These are phyloP conservation scores for Niveomyces coronatus DNA, from an alignment of 2,329 filamentous ascomycete genomes.

Conservation along the genomic window DNA sequence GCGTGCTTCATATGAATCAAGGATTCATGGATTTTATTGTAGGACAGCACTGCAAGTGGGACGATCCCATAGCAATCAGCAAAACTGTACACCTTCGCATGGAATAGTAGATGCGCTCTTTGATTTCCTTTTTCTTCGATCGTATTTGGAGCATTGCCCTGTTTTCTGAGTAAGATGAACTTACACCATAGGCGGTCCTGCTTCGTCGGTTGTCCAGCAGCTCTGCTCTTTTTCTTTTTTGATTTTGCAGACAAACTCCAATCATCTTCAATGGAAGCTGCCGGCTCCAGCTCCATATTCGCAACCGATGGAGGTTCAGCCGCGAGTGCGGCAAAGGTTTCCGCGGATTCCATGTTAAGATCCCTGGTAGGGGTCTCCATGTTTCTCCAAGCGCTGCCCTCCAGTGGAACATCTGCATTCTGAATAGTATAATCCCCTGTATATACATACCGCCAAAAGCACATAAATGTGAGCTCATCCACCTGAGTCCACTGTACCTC, in stretches of 20 bases:
- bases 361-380: too few relatives aligned
- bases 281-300: too few relatives aligned
- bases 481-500: background rate
- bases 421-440: background rate
- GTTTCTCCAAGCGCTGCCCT: too few relatives aligned
- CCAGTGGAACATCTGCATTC: background rate
- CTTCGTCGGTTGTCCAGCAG: background rate
- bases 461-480: background rate
- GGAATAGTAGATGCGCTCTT: background rate
- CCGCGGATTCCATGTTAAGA: too few relatives aligned
- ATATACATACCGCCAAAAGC: background rate
- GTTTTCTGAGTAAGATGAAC: background rate
- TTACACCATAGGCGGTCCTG: background rate
- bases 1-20: background rate
- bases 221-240: background rate
- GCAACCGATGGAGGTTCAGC: too few relatives aligned
- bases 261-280: too few relatives aligned
- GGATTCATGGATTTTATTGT: background rate
- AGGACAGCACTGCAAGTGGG: background rate
- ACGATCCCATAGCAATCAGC: background rate
- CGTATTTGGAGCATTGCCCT: background rate
- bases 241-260: too few relatives aligned
- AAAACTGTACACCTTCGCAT: background rate
- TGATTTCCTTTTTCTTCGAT: background rate
- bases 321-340: too few relatives aligned